Conservation (phyloP, 352 stramenopile genomes). For the Thraustochytrium striatum region DNA sequence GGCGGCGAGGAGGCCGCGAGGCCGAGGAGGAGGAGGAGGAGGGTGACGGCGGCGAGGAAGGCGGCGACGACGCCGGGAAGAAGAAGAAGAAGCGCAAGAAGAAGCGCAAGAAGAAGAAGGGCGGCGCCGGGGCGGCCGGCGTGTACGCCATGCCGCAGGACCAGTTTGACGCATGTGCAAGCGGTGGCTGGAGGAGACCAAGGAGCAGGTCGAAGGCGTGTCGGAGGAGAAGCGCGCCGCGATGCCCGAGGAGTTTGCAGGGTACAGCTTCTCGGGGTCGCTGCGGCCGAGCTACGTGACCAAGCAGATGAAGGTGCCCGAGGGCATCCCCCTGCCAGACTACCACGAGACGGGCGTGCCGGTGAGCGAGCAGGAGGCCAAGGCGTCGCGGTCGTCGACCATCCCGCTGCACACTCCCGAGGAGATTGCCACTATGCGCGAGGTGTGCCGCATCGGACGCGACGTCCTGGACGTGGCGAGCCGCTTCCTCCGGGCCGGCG, state of each 20-base stretch:
- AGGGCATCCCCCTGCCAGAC: constrained; percentile 27
- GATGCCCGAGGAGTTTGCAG: neutral
- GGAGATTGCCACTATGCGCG: constrained; percentile 88
- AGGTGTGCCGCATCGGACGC: constrained; percentile 74
- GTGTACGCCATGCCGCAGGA: constrained; percentile 23
- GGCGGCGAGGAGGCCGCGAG: neutral
- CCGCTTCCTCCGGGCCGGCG: constrained; percentile 70
- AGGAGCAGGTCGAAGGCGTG: constrained; percentile 44
- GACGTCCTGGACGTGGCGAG: constrained; percentile 93
- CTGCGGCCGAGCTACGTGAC: constrained; percentile 37
- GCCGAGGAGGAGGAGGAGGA: constrained; percentile 10
- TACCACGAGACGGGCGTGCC: constrained; percentile 18
- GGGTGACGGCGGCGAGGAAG: neutral
- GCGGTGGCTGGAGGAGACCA: constrained; percentile 41
- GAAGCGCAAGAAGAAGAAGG: neutral
- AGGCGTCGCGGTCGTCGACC: neutral
- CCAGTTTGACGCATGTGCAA: constrained; percentile 33
- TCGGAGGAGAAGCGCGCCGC: constrained; percentile 7
- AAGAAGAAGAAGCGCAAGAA: constrained; percentile 51
- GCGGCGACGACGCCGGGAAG: neutral
- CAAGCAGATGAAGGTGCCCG: constrained; percentile 36
- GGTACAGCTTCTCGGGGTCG: constrained; percentile 11
- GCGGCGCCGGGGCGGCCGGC: neutral
- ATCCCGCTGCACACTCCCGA: constrained; percentile 87
- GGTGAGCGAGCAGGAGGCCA: neutral